Evolutionary conservation across 2,329 filamentous ascomycete genomes (phyloP).

Genomic region (Pseudopithomyces chartarum): DNA sequence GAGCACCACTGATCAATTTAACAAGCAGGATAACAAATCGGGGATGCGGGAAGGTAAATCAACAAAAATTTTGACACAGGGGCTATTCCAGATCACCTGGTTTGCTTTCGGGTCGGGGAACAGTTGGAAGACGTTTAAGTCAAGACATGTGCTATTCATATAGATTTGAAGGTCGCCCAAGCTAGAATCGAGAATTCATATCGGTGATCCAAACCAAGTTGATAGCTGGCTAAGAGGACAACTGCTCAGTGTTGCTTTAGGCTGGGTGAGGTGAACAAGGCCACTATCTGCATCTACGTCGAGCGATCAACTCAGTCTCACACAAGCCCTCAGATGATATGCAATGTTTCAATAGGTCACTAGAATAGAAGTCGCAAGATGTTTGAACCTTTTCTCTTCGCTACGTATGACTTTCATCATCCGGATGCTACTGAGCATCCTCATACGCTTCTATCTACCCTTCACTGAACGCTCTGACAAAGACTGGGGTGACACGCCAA

Average conservation of each 20-base stretch:
- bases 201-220: too few species aligned
- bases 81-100: not conserved
- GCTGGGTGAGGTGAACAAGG: too few species aligned
- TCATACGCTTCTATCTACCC: constrained; percentile 1
- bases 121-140: not conserved
- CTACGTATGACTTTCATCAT: not conserved
- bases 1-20: not conserved
- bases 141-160: not conserved
- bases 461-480: not conserved
- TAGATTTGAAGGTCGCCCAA: not conserved
- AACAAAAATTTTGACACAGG: too few species aligned
- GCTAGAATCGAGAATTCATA: too few species aligned
- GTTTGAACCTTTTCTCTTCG: constrained; percentile 3
- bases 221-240: too few species aligned
- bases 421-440: not conserved
- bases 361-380: not conserved
- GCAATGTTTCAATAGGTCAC: not conserved
- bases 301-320: too few species aligned
- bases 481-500: constrained; percentile 2
- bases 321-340: too few species aligned
- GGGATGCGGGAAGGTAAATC: not conserved
- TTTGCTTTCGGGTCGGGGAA: not conserved
- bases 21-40: not conserved
- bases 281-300: too few species aligned
- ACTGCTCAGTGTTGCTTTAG: too few species aligned